Base-by-base conservation (phyloP, 768 basidiomycete genomes). In the Rhodotorula taiwanensis region DNA sequence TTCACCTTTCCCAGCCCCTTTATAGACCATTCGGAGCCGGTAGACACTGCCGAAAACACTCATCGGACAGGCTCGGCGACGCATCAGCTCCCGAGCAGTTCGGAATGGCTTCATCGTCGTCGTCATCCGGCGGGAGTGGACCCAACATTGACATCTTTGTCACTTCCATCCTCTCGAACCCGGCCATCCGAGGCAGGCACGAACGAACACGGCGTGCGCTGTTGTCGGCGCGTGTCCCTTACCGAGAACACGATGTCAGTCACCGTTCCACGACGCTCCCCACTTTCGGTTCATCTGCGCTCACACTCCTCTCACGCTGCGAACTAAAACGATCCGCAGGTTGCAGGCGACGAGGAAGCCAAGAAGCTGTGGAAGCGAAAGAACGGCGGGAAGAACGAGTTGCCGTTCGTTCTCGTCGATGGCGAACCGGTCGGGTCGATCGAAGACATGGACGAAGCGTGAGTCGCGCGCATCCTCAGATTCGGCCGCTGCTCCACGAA, bases 381-480 rank as follows among this genome's bases (percentile, higher is more conserved):
- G 66, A 64, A 65, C 33, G 55, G 58, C 3, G 68, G 68, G 5
- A 63, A 55, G 33, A 70, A 60, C 33, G 69, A 70, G 55, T 50
- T 72, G 20, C 71, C 71, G 4, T 64, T 62, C 55, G 36, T 72
- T n/a, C 58, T 72, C 1, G 58, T 63, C n/a, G 59, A 64, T 28
- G 62, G 64, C 1, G 64, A 66, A 23, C 59, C 58, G 4, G 60
- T 63, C 0, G 69, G 62, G 15, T 59, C 33, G 8, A 51, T 70
- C 25, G 71, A 67, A 6, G 66, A 65, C 5, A 51, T 72, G 3
- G 71, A 72, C 56, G 69, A 72, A n/a, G 71, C 71, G 71, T 72
- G 36, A 50, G 68, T 60, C 11, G 9, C 14, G n/a, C n/a, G n/a
- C n/a, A n/a, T n/a, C n/a, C n/a, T n/a, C n/a, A n/a, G n/a, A n/a